Base-by-base conservation (phyloP, 2,329 filamentous ascomycete genomes). In the Ciborinia camelliae region DNA sequence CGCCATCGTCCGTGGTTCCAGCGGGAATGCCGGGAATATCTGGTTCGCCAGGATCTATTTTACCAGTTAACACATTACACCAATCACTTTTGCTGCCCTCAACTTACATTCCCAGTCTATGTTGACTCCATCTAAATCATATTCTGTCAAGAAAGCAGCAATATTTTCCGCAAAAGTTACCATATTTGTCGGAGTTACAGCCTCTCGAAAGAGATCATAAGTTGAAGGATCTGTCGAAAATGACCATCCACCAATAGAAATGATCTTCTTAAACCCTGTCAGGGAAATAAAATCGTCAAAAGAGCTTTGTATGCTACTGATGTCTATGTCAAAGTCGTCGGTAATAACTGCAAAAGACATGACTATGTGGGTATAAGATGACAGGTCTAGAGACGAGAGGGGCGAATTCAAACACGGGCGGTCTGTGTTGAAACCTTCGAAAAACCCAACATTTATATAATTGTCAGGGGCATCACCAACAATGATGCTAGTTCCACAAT, bases 181-280 rank as follows among this genome's bases (percentile, higher is more conserved):
- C 4, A 76, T 70, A 54, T 81, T 80, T 0, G 64, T 74, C 10
- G 67, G 45, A 41, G 23, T 72, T 4, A 79, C 73, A 20, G 65
- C 76, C 8, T 77, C 64, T 1, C 79, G 72, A 62, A 81, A 76
- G 47, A 80, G 77, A 23, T 63, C 43, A 63, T 75, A 80, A 0
- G 77, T 79, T 5, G 61, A 70, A 0, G 75, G 71, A 1, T 73
- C 70, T 0, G 79, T 81, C 0, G 75, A 79, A 65, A 78, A 77
- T 26, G 70, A 72, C 80, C 80, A 81, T 32, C 80, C 80, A 26
- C 80, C 79, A 67, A 82, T 77, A 0, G 77, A 77, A 10, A 81
- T 35, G 45, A 82, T 77, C n/a, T 68, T 70, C 66, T 80, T 78
- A 50, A 74, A n/a, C 12, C 69, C 70, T 0, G 35, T 65, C 15